These are phyloP conservation scores for Maudiozyma barnettii DNA, from an alignment of 805 yeast genomes.

Conservation along the genomic window DNA sequence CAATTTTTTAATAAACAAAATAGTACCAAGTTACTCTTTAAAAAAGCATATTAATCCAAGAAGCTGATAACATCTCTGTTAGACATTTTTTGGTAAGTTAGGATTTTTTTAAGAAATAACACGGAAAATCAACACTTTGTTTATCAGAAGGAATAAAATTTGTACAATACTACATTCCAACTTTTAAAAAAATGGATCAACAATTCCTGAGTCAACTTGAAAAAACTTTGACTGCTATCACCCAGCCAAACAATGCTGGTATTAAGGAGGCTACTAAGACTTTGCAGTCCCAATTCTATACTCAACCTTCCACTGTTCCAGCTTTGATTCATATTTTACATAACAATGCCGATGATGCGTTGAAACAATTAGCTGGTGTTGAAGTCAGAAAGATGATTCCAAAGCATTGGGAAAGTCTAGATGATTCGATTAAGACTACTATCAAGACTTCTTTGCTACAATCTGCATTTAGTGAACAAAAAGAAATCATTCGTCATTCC, in stretches of 20 bases:
- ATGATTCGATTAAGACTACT: conserved; percentile 41
- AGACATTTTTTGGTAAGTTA: no score
- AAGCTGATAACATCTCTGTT: no score
- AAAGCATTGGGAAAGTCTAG: conserved; percentile 51
- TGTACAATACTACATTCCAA: background rate
- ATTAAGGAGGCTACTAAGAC: conserved; percentile 75
- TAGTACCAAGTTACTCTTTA: background rate
- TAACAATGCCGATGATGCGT: conserved; percentile 53
- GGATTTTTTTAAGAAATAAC: no score
- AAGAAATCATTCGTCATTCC: conserved; percentile 70
- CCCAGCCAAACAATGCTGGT: conserved; percentile 70
- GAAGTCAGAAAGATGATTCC: conserved; percentile 81
- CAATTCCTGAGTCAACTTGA: conserved; percentile 64
- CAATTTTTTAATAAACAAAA: background rate
- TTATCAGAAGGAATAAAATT: background rate
- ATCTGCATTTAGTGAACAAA: conserved; percentile 55
- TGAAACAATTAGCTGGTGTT: conserved; percentile 91
- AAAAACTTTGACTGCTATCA: conserved; percentile 66
- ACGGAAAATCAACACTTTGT: background rate
- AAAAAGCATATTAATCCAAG: background rate
- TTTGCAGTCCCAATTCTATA: conserved; percentile 65
- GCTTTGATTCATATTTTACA: conserved; percentile 76
- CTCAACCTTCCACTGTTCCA: conserved; percentile 63
- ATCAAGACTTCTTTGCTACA: conserved; percentile 62
- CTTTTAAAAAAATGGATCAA: conserved; percentile 45